Conservation (phyloP, 352 stramenopile species). For the Elongisporangium anandrum region DNA sequence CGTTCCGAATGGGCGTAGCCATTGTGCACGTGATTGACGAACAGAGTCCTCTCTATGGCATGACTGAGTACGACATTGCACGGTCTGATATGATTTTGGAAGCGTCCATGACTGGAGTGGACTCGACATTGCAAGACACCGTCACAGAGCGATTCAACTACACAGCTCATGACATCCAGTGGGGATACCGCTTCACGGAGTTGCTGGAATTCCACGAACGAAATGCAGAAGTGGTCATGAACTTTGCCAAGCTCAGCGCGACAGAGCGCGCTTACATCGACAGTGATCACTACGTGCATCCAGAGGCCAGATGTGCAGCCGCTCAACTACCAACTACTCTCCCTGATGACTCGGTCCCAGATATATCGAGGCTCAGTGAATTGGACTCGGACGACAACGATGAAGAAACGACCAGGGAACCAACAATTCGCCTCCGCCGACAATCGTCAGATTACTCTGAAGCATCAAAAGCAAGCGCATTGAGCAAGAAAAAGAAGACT, state of each 20-base stretch:
- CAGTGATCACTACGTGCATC: conserved; percentile 33
- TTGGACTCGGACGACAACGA: neutral
- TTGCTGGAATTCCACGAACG: conserved; percentile 67
- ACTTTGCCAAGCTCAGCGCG: conserved; percentile 71
- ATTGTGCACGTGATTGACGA: conserved; percentile 79
- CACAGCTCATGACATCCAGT: conserved; percentile 55
- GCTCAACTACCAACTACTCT: neutral
- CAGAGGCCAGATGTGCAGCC: neutral
- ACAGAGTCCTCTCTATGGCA: conserved; percentile 54
- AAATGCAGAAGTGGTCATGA: conserved; percentile 67
- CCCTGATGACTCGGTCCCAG: neutral
- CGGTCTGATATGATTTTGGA: conserved; percentile 75
- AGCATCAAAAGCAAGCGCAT: conserved; percentile 14
- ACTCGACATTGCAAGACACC: conserved; percentile 81
- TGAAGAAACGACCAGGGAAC: neutral
- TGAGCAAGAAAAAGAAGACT: conserved; percentile 12
- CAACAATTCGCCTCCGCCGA: neutral
- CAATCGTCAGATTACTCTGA: neutral
- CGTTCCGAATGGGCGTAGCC: conserved; percentile 77
- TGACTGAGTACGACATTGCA: conserved; percentile 51
- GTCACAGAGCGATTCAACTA: conserved; percentile 81
- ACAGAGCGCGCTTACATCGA: conserved; percentile 58
- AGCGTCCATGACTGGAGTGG: conserved; percentile 69
- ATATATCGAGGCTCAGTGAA: neutral
- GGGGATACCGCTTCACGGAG: conserved; percentile 70